Percentiles rank a stretch among this genome's conserved stretches.
These are phyloP conservation scores for Phytophthora capsici DNA, from an alignment of 352 stramenopile genomes.

Conservation along the genomic window DNA sequence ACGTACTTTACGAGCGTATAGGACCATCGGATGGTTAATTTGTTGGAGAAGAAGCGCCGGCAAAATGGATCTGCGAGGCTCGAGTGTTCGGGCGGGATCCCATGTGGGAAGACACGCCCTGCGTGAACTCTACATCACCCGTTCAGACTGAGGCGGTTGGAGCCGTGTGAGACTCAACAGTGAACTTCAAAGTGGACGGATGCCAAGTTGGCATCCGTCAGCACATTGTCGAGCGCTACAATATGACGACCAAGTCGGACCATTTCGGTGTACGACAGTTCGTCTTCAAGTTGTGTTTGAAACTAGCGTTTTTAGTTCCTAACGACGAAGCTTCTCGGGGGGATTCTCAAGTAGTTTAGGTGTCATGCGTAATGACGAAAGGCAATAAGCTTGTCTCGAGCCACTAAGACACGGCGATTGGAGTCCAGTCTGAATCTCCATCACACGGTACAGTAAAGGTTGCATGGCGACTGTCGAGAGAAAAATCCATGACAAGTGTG, in stretches of 20 bases:
- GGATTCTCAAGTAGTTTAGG: neutral
- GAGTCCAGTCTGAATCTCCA: no score
- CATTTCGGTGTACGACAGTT: constrained; percentile 18
- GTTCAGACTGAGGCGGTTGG: neutral
- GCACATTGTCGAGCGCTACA: constrained; percentile 14
- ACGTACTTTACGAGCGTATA: constrained; percentile 1
- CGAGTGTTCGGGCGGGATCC: constrained; percentile 9
- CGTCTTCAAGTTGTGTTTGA: neutral
- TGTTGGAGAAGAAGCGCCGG: constrained; percentile 1
- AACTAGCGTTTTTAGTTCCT: no score
- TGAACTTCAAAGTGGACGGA: no score
- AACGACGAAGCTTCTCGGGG: no score
- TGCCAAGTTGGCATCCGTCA: neutral
- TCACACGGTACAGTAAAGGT: no score
- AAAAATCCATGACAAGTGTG: no score
- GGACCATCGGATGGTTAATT: neutral
- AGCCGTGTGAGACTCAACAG: neutral
- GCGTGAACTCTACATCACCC: constrained; percentile 18
- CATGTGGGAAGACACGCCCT: constrained; percentile 2
- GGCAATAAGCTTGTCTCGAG: no score
- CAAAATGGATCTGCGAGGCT: neutral
- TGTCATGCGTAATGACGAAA: neutral
- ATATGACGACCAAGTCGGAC: constrained; percentile 3
- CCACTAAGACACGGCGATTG: no score
- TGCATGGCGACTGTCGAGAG: no score